These are phyloP conservation scores for Talaromyces wortmannii DNA, from an alignment of 495 filamentous ascomycete genomes.

Conservation along the genomic window DNA sequence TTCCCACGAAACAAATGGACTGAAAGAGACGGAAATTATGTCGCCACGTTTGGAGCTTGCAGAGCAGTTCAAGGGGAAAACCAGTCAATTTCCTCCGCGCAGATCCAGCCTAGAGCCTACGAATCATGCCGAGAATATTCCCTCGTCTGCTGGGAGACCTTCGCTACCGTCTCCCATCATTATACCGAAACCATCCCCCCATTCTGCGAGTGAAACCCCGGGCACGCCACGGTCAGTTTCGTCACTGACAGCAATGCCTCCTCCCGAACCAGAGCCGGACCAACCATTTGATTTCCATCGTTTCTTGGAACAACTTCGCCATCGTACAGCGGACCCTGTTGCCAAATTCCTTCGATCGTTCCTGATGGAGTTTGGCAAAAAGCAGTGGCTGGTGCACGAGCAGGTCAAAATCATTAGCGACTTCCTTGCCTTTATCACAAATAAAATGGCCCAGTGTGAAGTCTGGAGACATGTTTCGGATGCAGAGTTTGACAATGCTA, in stretches of 20 bases:
- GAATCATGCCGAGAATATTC: conserved; percentile 10
- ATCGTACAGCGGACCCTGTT: conserved; percentile 93
- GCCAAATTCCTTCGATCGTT: conserved; percentile 94
- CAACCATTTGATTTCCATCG: conserved; percentile 97
- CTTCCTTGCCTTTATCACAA: conserved; percentile 95
- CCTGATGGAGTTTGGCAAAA: conserved; percentile 89
- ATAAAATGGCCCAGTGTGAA: conserved; percentile 98
- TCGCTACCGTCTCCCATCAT: conserved; percentile 1
- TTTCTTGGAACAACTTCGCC: conserved; percentile 90
- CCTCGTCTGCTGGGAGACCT: background rate
- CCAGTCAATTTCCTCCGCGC: conserved; percentile 68
- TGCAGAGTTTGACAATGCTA: conserved; percentile 95
- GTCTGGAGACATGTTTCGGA: conserved; percentile 95
- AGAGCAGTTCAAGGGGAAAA: conserved; percentile 56
- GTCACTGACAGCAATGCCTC: conserved; percentile 53
- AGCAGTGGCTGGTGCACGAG: conserved; percentile 99
- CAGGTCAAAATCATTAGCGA: conserved; percentile 98
- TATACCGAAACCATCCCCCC: conserved; percentile 6
- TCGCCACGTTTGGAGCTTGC: conserved; percentile 70
- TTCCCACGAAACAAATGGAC: conserved; percentile 58
- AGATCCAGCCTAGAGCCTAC: conserved; percentile 73
- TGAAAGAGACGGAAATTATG: conserved; percentile 69
- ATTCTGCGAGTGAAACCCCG: conserved; percentile 11
- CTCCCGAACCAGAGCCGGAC: conserved; percentile 82
- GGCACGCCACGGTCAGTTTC: conserved; percentile 42